Evolutionary conservation across 2,329 filamentous ascomycete genomes (phyloP).

Genomic region (Penicillium occitanis): DNA sequence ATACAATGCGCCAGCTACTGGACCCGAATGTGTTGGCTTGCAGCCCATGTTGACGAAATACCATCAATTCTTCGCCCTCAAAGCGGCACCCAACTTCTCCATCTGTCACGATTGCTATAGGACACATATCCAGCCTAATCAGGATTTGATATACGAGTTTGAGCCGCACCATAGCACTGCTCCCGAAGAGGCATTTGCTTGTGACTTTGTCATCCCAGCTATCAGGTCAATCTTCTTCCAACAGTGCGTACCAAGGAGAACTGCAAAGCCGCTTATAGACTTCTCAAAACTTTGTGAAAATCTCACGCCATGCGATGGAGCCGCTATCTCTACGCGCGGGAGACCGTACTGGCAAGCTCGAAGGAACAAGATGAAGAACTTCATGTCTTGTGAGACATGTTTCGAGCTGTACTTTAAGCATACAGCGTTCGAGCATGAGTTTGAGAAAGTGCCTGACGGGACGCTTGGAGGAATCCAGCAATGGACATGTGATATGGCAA

Average conservation of each 20-base stretch:
- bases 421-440: not conserved
- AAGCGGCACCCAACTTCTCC: not conserved
- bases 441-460: not conserved
- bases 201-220: not conserved
- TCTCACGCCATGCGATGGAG: not conserved
- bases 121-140: not conserved
- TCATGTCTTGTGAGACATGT: not conserved
- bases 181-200: not conserved
- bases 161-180: not conserved
- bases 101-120: not conserved
- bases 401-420: constrained; percentile 6
- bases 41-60: not conserved
- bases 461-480: not conserved
- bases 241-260: not conserved
- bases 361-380: not conserved
- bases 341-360: not conserved
- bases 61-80: constrained; percentile 1
- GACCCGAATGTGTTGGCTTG: not conserved
- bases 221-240: not conserved
- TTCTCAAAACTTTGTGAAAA: not conserved
- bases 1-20: not conserved
- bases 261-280: not conserved
- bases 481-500: constrained; percentile 6
- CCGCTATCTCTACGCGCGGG: not conserved
- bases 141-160: not conserved